A percentile compares a stretch with the other conserved stretches of the same genome.
Evolutionary conservation across 108 stramenopile genomes (phyloP).

Genomic region (Epipyxis sp.): DNA sequence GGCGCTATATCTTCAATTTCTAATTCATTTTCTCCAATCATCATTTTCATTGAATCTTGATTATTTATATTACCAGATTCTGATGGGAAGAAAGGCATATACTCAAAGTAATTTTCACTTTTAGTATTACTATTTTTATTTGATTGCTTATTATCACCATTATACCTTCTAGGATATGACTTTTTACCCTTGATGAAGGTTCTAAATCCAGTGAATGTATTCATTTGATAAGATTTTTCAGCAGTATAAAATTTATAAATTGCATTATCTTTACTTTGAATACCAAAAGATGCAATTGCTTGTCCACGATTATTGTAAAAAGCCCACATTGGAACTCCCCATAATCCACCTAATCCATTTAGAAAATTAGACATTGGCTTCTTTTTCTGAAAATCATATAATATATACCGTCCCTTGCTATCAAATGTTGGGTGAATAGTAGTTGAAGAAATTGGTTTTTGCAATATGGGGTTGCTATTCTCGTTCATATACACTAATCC

Average conservation of each 20-base stretch:
- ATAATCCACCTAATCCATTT: slow-evolving; percentile 35
- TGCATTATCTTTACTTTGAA: slow-evolving; percentile 77
- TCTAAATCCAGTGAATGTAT: slow-evolving; percentile 82
- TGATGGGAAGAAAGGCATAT: slow-evolving; percentile 37
- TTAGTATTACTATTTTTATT: no score
- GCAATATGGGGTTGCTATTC: no score
- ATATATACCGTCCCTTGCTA: slow-evolving; percentile 24
- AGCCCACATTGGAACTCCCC: slow-evolving; percentile 47
- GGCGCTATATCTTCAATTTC: slow-evolving; percentile 77
- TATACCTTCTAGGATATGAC: no score
- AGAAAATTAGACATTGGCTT: slow-evolving; percentile 42
- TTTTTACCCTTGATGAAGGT: slow-evolving; percentile 77
- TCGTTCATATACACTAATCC: no score
- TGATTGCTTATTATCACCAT: no score
- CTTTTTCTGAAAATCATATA: slow-evolving; percentile 20
- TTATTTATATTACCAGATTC: slow-evolving; percentile 22
- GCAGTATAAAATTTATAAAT: slow-evolving; percentile 85
- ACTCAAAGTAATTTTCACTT: slow-evolving; percentile 39
- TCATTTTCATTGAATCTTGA: slow-evolving; percentile 72
- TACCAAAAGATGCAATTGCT: slow-evolving; percentile 77
- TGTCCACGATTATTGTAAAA: slow-evolving; percentile 96
- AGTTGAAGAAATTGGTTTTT: no score
- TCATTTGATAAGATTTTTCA: slow-evolving; percentile 88
- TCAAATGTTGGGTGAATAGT: no score
- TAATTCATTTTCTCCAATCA: slow-evolving; percentile 83